Evolutionary conservation across 2,329 filamentous ascomycete species (phyloP), one percentile per base, ranked within the genome.

Genomic region (Knoxdaviesia capensis): DNA sequence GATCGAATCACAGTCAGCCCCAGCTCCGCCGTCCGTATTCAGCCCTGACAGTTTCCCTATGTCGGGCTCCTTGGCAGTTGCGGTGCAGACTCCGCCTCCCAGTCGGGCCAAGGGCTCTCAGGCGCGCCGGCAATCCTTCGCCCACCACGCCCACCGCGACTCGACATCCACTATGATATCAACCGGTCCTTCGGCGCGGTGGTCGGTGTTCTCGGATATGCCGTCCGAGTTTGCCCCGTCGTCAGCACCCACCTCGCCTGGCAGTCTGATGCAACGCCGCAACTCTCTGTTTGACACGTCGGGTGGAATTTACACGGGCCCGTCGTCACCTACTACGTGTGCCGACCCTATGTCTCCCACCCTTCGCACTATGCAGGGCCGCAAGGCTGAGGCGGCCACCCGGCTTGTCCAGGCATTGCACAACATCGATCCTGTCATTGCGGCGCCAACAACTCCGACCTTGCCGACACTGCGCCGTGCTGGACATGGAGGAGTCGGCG

Each of bases 171-270:
- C 59, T 48, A 49, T 20, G 20, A 42, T 28, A 41, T 46, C 28
- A 46, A 46, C 29, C 38, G 49, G 60, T 44, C 59, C 60, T 43
- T 59, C 65, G 28, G 42, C 50, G 71, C 45, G 77, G 41, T 87
- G 79, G 72, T 77, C 79, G 29, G 53, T 69, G 42, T 66, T 79
- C 51, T 72, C 76, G 1, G 67, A 68, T 38, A 62, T 66, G 39
- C 70, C 71, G 31, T 74, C 74, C 0, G 77, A 81, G 7, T 74
- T 80, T 44, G 68, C 72, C 2, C 59, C 73, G 1, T 84, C 80
- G 2, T 93, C 87, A 0, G 68, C 80, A 2, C 79, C 86, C 2
- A 86, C 78, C 50, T 94, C 88, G 4, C 87, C 90, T 0, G 71
- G 69, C 38, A 90, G 85, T 1, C 20, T 20, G 20, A 75, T 74